These are phyloP conservation scores for Syzygium aqueum DNA, from an alignment of 345 rosid genomes.

Conservation along the genomic window DNA sequence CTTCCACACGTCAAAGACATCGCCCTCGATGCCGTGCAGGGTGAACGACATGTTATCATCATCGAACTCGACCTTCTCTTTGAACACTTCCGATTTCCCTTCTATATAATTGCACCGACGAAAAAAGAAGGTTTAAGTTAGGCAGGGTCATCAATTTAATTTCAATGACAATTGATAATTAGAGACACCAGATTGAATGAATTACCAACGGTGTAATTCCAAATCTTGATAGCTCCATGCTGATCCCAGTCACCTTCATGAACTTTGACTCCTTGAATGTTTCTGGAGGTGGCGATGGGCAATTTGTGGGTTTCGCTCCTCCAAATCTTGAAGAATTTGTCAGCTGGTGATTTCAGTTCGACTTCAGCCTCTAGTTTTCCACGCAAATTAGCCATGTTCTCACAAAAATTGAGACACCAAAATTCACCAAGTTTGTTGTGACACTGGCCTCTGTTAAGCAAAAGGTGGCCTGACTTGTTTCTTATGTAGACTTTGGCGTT, in stretches of 20 bases:
- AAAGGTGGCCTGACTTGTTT: neutral
- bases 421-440: neutral
- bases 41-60: slow-evolving; percentile 9
- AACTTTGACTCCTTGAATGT: slow-evolving; percentile 9
- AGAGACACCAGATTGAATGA: neutral
- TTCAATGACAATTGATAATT: neutral
- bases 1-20: slow-evolving; percentile 16
- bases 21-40: slow-evolving; percentile 17
- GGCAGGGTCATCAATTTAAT: neutral
- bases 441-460: neutral
- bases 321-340: slow-evolving; percentile 7
- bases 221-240: slow-evolving; percentile 15
- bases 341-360: slow-evolving; percentile 17
- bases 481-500: neutral
- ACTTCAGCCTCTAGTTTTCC: slow-evolving; percentile 8
- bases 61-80: slow-evolving; percentile 13
- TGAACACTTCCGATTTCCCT: slow-evolving; percentile 13
- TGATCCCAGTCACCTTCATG: slow-evolving; percentile 30
- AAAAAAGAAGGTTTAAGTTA: neutral
- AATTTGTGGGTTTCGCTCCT: slow-evolving; percentile 1
- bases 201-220: slow-evolving; percentile 6
- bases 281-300: slow-evolving; percentile 4
- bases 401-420: neutral
- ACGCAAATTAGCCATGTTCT: slow-evolving; percentile 2
- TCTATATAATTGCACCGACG: neutral